Evolutionary conservation across 1,139 yeast genomes (phyloP).

Genomic region (Hansenula sp.): DNA sequence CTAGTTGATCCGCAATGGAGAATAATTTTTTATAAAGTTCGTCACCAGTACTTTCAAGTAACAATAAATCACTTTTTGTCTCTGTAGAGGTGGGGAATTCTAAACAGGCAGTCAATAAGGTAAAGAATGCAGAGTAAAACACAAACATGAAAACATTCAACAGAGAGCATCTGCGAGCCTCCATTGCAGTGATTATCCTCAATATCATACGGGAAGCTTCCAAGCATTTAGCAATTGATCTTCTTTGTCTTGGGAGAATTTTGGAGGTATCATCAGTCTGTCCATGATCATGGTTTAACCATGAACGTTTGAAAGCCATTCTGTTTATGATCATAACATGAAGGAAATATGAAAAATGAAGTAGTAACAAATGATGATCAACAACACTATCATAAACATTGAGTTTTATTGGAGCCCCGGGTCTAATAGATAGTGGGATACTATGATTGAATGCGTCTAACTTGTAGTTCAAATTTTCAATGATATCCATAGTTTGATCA

Average conservation of each 20-base stretch:
- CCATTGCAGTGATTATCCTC: constrained; percentile 6
- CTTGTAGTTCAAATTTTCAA: constrained; percentile 26
- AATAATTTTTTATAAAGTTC: constrained; percentile 5
- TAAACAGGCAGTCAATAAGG: constrained; percentile 18
- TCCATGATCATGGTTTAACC: constrained; percentile 16
- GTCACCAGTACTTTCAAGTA: constrained; percentile 7
- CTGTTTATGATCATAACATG: constrained; percentile 18
- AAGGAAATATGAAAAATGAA: constrained; percentile 17
- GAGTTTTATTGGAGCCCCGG: constrained; percentile 12
- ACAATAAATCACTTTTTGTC: constrained; percentile 12
- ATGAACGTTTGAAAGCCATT: constrained; percentile 22
- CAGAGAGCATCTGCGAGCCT: constrained; percentile 6
- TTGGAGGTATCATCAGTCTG: constrained; percentile 5
- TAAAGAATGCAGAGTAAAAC: constrained; percentile 20
- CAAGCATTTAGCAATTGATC: constrained; percentile 16
- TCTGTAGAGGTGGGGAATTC: constrained; percentile 15
- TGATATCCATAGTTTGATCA: constrained; percentile 23
- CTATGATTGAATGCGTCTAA: constrained; percentile 26
- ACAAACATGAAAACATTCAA: constrained; percentile 12
- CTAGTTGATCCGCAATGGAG: background rate
- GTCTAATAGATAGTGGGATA: constrained; percentile 25
- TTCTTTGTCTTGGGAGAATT: constrained; percentile 13
- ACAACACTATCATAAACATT: background rate
- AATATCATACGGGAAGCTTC: constrained; percentile 17
- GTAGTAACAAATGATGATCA: constrained; percentile 1